A percentile compares a stretch with the other conserved stretches of the same genome.
Evolutionary conservation across 495 filamentous ascomycete genomes (phyloP).

Genomic region (Neurospora cerealis): DNA sequence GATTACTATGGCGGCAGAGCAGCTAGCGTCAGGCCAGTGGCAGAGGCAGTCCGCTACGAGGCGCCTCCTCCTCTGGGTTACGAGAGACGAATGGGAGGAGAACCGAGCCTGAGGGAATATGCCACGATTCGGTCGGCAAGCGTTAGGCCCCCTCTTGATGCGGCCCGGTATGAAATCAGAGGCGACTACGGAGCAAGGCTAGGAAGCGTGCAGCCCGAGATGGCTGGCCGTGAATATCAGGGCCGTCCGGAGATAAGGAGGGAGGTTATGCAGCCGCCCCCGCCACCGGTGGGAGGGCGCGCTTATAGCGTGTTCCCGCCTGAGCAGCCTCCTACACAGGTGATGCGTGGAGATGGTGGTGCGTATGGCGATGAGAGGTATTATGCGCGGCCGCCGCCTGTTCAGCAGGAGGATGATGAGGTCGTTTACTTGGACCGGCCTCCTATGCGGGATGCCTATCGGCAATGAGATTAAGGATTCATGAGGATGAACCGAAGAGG

Average conservation of each 20-base stretch:
- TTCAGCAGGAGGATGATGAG: conserved; percentile 28
- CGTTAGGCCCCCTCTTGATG: conserved; percentile 12
- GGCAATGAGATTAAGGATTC: neutral
- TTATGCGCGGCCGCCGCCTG: conserved; percentile 11
- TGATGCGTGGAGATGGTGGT: conserved; percentile 25
- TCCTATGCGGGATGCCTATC: conserved; percentile 25
- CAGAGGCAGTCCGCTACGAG: conserved; percentile 44
- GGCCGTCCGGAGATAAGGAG: conserved; percentile 26
- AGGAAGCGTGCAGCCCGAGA: conserved; percentile 33
- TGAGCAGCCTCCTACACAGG: conserved; percentile 12
- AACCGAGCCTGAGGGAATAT: conserved; percentile 13
- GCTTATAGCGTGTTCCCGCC: conserved; percentile 35
- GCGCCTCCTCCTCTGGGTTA: conserved; percentile 21
- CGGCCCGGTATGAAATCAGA: conserved; percentile 12
- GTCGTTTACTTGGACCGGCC: conserved; percentile 36
- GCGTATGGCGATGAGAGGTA: conserved; percentile 25
- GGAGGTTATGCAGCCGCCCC: conserved; percentile 23
- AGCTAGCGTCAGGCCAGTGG: conserved; percentile 44
- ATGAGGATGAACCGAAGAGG: neutral
- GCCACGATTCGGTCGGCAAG: conserved; percentile 17
- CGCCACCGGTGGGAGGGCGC: conserved; percentile 15
- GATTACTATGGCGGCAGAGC: conserved; percentile 41
- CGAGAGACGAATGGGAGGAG: conserved; percentile 42
- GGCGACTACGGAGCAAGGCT: conserved; percentile 16
- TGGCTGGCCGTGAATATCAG: conserved; percentile 30